Base-by-base conservation (phyloP, 805 yeast genomes). In the Lachancea meyersii region DNA sequence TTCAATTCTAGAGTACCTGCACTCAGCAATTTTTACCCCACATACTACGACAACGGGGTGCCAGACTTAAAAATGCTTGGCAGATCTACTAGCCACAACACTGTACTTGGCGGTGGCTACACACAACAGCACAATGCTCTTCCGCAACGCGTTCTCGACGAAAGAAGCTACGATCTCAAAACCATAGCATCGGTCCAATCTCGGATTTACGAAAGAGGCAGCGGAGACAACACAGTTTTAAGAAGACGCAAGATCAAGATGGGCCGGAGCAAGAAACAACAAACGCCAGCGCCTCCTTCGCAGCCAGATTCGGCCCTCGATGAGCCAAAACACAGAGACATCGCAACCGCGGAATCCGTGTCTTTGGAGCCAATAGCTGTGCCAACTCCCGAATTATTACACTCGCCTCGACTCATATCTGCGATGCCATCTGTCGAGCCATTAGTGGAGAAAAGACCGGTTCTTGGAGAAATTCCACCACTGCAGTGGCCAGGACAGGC, bases 1-100 rank as follows among this genome's bases (percentile, higher is more conserved):
- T 60, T 57, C 47, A 57, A 55, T 30, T 58, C 65, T 9, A 51
- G 60, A 35, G 56, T 61, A 31, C 65, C 65, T 9, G 58, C 64
- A 1, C 40, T 61, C 35, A 49, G 57, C 18, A 57, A 55, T 30
- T 54, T 48, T 41, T 50, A 50, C 22, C 47, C 53, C 3, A 41
- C 33, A 18, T 28, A 30, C 26, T 23, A 36, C 30, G 41, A 36
- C 21, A 18, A 24, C 4, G 41, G 31, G 13, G 37, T 38, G 3
- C 41, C 38, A 17, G 43, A 45, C 9, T 19, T 38, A n/a, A 35
- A 35, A 26, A n/a, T 35, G 38, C 14, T 26, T 10, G 40, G 38
- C 33, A 36, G 47, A 17, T 31, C 39, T 7, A 26, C 31, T 4
- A 45, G 43, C 31, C 24, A 35, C 11, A 36, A 36, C 36, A 16